Base-by-base conservation (phyloP, 768 basidiomycete species). In the Kwoniella bestiolae region DNA sequence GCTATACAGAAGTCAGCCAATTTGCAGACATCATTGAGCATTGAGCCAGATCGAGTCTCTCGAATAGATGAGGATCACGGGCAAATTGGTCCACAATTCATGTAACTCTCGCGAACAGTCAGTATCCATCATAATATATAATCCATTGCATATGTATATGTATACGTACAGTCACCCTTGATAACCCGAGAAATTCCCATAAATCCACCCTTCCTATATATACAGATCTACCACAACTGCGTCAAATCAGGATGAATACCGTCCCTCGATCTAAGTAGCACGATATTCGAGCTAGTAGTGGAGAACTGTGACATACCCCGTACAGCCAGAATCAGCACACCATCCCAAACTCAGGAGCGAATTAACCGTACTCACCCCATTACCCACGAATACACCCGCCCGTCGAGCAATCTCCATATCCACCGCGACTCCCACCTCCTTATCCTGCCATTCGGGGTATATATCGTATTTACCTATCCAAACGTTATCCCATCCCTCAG, bases 351-450 rank as follows among this genome's bases (percentile, higher is more conserved):
- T 8, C n/a, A 28, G 18, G 32, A 9, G 1, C 11, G 18, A 44
- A 7, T 46, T 41, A 35, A 11, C 11, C 25, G 4, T 12, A 71
- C 77, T 73, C 70, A 80, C 79, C 57, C 79, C 79, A 58, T 80
- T 80, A 6, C 79, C 79, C 1, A 80, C 79, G 66, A 79, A 80
- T 38, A 80, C 78, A 2, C 79, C 79, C 9, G 76, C 62, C 11
- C 79, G 31, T 49, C 79, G 66, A 0, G 77, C 79, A 26, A 80
- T 71, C 59, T 80, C 79, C 66, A 79, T 75, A 69, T 80, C 79
- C 12, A 79, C 79, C 25, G 70, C 77, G 3, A 77, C 75, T 2
- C 72, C 75, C 1, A 80, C 66, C 49, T 79, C 79, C 28, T 71
- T 57, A 38, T 79, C 78, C 12, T 72, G 53, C 69, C 70, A 70